Conservation (phyloP, 805 yeast species). For the Geotrichum ghanense region DNA sequence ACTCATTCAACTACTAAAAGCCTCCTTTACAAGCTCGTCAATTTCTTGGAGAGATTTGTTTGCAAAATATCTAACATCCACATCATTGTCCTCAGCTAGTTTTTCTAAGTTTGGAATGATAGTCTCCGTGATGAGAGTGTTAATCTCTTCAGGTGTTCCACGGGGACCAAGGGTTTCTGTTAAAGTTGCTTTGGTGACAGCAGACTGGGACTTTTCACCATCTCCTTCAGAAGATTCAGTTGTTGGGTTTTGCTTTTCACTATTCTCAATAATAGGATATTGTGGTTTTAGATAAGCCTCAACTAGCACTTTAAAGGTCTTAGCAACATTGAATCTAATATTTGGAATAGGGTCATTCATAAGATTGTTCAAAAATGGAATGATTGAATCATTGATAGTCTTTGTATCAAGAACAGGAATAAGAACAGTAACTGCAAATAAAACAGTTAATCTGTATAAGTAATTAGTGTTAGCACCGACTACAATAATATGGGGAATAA, state of each 20-base stretch:
- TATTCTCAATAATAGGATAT: conserved; percentile 14
- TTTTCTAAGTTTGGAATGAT: conserved; percentile 56
- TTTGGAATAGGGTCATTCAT: conserved; percentile 82
- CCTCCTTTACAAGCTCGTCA: conserved; percentile 9
- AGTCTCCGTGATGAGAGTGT: conserved; percentile 32
- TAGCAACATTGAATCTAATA: conserved; percentile 90
- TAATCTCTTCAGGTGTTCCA: conserved; percentile 12
- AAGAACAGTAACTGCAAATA: conserved; percentile 76
- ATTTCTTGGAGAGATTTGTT: conserved; percentile 42
- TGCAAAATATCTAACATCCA: conserved; percentile 84
- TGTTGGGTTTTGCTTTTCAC: conserved; percentile 4
- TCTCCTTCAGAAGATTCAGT: conserved; percentile 15
- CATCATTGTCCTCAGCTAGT: conserved; percentile 62
- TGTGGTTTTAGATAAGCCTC: conserved; percentile 31
- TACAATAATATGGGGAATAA: conserved; percentile 61
- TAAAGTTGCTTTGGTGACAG: conserved; percentile 3
- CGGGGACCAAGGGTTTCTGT: neutral
- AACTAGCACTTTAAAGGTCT: conserved; percentile 55
- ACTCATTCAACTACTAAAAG: conserved; percentile 1
- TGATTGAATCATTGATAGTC: conserved; percentile 49
- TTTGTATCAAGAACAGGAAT: conserved; percentile 56
- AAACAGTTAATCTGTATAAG: conserved; percentile 82
- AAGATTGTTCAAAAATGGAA: conserved; percentile 70
- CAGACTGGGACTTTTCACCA: conserved; percentile 9
- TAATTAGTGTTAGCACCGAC: conserved; percentile 54